Percentiles rank a stretch among this genome's conserved stretches.
Conservation (phyloP, 2,329 filamentous ascomycete genomes). For the Beauveria medogensis region DNA sequence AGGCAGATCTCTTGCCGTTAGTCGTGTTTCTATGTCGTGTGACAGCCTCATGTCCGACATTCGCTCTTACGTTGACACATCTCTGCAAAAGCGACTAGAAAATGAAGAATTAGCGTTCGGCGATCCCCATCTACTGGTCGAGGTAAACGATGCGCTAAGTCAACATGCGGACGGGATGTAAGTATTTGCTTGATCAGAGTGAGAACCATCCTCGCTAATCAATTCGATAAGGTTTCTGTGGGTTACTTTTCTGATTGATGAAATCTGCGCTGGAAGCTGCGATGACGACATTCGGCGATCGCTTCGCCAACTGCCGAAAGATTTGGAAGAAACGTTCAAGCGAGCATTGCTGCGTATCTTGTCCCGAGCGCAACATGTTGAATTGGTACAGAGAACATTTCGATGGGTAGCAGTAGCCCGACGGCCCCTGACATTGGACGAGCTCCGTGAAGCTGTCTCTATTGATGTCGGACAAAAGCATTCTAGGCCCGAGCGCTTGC, state of each 20-base stretch:
- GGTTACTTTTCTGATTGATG: conserved; percentile 28
- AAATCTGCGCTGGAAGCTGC: conserved; percentile 24
- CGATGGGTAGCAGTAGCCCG: conserved; percentile 22
- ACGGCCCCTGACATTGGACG: conserved; percentile 24
- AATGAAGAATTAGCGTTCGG: neutral
- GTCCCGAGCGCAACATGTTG: neutral
- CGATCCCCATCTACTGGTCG: neutral
- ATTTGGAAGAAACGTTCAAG: neutral
- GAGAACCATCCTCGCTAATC: too few relatives aligned
- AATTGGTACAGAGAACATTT: neutral
- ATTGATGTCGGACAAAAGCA: conserved; percentile 23
- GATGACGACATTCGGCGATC: conserved; percentile 17
- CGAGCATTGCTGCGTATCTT: neutral
- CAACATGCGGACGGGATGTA: neutral
- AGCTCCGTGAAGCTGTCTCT: conserved; percentile 29
- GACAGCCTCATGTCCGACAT: neutral
- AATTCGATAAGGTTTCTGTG: conserved; percentile 28
- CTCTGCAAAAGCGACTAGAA: neutral
- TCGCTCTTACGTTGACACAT: neutral
- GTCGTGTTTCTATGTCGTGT: neutral
- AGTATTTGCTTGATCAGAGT: neutral
- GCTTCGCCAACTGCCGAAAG: neutral
- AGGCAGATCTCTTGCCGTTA: neutral
- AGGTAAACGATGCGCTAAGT: neutral
- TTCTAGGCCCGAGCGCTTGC: neutral